phyloP scores from a whole-genome alignment of 495 filamentous ascomycete species.

The Delitschia confertaspora region DNA sequence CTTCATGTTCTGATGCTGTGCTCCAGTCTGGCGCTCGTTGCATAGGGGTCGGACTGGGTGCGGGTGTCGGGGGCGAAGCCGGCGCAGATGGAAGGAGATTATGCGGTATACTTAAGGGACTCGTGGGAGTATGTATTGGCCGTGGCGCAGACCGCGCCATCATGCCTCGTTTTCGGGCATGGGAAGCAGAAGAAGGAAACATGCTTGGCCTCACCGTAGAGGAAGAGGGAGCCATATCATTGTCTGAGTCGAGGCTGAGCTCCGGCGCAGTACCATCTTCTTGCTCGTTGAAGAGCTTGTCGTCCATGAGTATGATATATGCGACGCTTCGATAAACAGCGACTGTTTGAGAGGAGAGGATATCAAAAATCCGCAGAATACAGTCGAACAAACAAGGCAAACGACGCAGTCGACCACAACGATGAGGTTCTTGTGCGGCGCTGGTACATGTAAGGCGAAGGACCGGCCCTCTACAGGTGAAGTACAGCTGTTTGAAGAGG shows the following conservation, averaged over 20 bases:
- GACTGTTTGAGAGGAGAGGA: not conserved
- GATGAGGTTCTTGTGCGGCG: too few species aligned
- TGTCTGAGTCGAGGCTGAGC: slow-evolving; percentile 16
- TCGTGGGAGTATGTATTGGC: slow-evolving; percentile 46
- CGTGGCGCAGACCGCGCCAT: slow-evolving; percentile 32
- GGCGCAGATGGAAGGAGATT: slow-evolving; percentile 58
- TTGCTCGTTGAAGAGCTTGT: not conserved
- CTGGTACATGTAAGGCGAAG: slow-evolving; percentile 17
- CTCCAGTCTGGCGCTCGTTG: slow-evolving; percentile 53
- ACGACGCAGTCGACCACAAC: too few species aligned
- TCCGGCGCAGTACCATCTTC: slow-evolving; percentile 9
- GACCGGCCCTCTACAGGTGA: slow-evolving; percentile 2
- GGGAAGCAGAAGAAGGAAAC: slow-evolving; percentile 24
- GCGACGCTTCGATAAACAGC: not conserved
- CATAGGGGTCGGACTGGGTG: slow-evolving; percentile 57
- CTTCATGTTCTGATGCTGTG: slow-evolving; percentile 49
- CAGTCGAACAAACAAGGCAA: too few species aligned
- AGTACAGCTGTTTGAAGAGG: too few species aligned
- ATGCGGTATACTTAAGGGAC: slow-evolving; percentile 43
- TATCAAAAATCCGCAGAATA: too few species aligned
- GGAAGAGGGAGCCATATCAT: slow-evolving; percentile 17
- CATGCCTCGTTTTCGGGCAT: slow-evolving; percentile 20
- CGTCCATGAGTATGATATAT: slow-evolving; percentile 2
- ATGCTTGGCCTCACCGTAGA: slow-evolving; percentile 16
- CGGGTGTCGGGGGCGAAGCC: slow-evolving; percentile 60